Evolutionary conservation across 352 stramenopile species (phyloP).

Genomic region (Bremia lactucae): DNA sequence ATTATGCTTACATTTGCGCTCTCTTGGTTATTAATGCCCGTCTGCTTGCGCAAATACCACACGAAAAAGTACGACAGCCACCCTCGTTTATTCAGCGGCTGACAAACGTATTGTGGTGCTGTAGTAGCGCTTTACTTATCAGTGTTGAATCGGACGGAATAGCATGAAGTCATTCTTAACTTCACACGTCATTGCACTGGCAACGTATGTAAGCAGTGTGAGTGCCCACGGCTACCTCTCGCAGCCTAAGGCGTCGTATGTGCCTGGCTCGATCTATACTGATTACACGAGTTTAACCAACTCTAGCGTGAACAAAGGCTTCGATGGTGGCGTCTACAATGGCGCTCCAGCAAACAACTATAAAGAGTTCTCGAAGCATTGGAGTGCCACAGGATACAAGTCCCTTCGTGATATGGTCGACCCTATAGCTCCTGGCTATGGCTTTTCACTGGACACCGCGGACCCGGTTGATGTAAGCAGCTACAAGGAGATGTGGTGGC

Average conservation of each 20-base stretch:
- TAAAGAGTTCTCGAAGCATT: conserved; percentile 21
- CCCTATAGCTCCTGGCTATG: conserved; percentile 20
- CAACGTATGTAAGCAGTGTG: conserved; percentile 4
- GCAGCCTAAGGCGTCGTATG: conserved; percentile 16
- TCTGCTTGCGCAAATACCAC: too few relatives aligned
- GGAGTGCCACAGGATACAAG: conserved; percentile 18
- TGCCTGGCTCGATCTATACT: conserved; percentile 15
- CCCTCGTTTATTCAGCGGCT: too few relatives aligned
- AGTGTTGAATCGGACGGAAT: neutral
- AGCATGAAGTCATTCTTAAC: neutral
- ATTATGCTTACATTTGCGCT: too few relatives aligned
- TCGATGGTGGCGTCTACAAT: conserved; percentile 23
- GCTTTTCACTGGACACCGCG: conserved; percentile 14
- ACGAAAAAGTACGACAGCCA: too few relatives aligned
- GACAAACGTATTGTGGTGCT: too few relatives aligned
- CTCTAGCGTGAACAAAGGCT: conserved; percentile 24
- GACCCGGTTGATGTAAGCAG: conserved; percentile 23
- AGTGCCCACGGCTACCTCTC: conserved; percentile 17
- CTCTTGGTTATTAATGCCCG: too few relatives aligned
- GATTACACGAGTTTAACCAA: conserved; percentile 15
- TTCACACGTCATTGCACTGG: conserved; percentile 3
- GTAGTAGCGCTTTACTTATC: too few relatives aligned
- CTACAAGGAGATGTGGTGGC: conserved; percentile 23
- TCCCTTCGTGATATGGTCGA: conserved; percentile 32
- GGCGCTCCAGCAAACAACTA: conserved; percentile 20